These are phyloP conservation scores for Penstemon davidsonii DNA, from an alignment of 257 asterid genomes.

Conservation along the genomic window DNA sequence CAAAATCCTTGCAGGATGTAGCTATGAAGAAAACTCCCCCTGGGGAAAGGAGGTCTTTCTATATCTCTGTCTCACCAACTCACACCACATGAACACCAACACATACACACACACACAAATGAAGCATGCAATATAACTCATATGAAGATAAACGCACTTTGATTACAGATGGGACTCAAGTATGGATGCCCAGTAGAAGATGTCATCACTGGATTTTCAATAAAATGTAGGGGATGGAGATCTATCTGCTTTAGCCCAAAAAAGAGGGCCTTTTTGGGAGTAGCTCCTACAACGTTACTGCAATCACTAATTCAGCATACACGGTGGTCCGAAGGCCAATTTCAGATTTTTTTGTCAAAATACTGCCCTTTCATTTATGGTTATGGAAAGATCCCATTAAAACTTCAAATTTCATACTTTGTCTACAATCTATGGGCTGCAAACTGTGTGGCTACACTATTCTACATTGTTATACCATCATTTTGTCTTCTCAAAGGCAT, in stretches of 20 bases:
- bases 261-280: constrained; percentile 32
- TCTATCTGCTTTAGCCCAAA: constrained; percentile 29
- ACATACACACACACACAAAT: not conserved
- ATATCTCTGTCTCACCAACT: not conserved
- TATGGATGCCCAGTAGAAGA: constrained; percentile 40
- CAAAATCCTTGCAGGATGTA: constrained; percentile 29
- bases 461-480: constrained; percentile 19
- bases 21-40: constrained; percentile 31
- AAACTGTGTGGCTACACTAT: constrained; percentile 31
- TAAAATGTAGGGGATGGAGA: constrained; percentile 38
- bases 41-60: constrained; percentile 41
- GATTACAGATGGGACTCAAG: constrained; percentile 35
- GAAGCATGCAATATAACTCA: not conserved
- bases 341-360: constrained; percentile 35
- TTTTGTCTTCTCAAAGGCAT: constrained; percentile 33
- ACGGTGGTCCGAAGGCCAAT: constrained; percentile 36
- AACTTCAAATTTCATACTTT: constrained; percentile 28
- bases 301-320: constrained; percentile 32
- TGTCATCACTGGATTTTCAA: constrained; percentile 34
- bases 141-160: not conserved
- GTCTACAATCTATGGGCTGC: constrained; percentile 35
- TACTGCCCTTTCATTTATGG: constrained; percentile 33
- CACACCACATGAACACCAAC: not conserved
- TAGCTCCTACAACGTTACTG: constrained; percentile 30
- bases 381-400: constrained; percentile 26